These are phyloP conservation scores for Cephalotrichum gorgonifer DNA, from an alignment of 2,329 filamentous ascomycete genomes.

Conservation along the genomic window DNA sequence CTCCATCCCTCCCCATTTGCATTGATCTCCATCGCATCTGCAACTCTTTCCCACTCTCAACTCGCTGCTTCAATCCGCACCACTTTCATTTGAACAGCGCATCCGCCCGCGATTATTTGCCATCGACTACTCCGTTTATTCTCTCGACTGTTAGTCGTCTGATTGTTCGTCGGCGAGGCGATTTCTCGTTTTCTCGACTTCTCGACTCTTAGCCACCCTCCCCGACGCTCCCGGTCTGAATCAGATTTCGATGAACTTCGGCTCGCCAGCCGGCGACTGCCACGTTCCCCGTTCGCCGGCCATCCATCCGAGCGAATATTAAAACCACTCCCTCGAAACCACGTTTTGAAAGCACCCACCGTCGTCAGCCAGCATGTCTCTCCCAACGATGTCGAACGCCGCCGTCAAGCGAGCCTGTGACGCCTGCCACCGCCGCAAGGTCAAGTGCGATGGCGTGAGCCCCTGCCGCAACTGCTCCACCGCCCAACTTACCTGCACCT, in stretches of 20 bases:
- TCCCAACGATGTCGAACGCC: constrained; percentile 29
- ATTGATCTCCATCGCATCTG: not conserved
- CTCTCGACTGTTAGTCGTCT: not conserved
- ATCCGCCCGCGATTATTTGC: too few species aligned
- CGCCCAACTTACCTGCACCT: constrained; percentile 59
- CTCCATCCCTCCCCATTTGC: not conserved
- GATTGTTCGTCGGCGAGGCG: not conserved
- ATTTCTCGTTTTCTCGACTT: not conserved
- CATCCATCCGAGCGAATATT: not conserved
- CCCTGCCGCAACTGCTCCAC: constrained; percentile 63
- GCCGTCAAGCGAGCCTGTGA: constrained; percentile 57
- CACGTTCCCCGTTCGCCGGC: not conserved
- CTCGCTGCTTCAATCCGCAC: too few species aligned
- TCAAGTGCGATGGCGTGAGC: constrained; percentile 62
- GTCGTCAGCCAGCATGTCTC: not conserved
- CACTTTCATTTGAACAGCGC: too few species aligned
- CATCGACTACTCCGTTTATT: not conserved
- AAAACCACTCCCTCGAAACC: not conserved
- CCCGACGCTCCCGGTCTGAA: not conserved
- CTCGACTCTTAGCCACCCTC: not conserved
- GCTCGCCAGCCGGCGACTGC: not conserved
- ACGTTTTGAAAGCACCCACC: not conserved
- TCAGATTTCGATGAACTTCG: not conserved
- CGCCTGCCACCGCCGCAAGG: constrained; percentile 64
- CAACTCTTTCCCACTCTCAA: too few species aligned